Evolutionary conservation across 2,329 filamentous ascomycete genomes (phyloP).

Genomic region (Alternaria brassicae): DNA sequence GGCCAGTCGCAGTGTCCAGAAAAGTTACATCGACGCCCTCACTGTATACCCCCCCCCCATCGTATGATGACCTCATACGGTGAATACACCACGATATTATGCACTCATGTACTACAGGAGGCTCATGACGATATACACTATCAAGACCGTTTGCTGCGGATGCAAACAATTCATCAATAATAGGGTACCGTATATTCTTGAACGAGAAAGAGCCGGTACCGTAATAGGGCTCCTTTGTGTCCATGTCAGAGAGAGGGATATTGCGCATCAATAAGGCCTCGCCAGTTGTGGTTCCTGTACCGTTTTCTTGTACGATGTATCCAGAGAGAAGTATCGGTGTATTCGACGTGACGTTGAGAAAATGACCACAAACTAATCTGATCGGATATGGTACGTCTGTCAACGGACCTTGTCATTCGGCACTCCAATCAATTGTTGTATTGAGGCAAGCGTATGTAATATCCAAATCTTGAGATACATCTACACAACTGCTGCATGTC

Average conservation of each 20-base stretch:
- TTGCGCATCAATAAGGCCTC: conserved; percentile 22
- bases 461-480: conserved; percentile 19
- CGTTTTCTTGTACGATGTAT: conserved; percentile 12
- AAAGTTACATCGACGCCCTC: neutral
- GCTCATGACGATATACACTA: conserved; percentile 11
- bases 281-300: conserved; percentile 1
- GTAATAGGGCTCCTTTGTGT: conserved; percentile 1
- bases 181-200: conserved; percentile 17
- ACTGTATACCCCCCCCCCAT: neutral
- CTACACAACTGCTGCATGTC: conserved; percentile 36
- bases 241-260: conserved; percentile 15
- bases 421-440: conserved; percentile 27
- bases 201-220: conserved; percentile 27
- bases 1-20: neutral
- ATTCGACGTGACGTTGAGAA: conserved; percentile 27
- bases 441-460: conserved; percentile 23
- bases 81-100: conserved; percentile 36
- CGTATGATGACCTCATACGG: conserved; percentile 24
- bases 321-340: conserved; percentile 31
- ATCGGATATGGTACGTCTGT: conserved; percentile 14
- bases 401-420: neutral
- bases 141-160: conserved; percentile 4
- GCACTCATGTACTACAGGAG: conserved; percentile 29
- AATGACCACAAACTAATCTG: conserved; percentile 36
- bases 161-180: conserved; percentile 17